Base-by-base conservation (phyloP, 164 flowering plant genomes). In the Warburgia ugandensis region DNA sequence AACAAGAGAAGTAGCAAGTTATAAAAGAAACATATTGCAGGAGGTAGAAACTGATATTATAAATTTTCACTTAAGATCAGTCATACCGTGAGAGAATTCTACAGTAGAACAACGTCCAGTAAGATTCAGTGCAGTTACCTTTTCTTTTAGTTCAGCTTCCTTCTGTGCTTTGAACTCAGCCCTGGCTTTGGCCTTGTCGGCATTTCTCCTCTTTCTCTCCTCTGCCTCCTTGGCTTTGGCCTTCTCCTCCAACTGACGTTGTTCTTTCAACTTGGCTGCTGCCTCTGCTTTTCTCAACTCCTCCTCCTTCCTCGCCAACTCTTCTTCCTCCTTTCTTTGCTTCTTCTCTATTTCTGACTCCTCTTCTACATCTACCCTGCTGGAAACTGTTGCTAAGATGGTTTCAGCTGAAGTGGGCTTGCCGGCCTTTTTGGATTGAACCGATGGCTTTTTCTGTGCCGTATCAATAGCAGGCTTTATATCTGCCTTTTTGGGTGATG, bases 71-170 rank as follows among this genome's bases (percentile, higher is more conserved):
- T n/a, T n/a, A n/a, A n/a, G n/a, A n/a, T n/a, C n/a, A n/a, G n/a
- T n/a, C n/a, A n/a, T n/a, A n/a, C n/a, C n/a, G n/a, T n/a, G n/a
- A n/a, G n/a, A n/a, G n/a, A n/a, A n/a, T n/a, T n/a, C n/a, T n/a
- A n/a, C n/a, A n/a, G n/a, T n/a, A n/a, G n/a, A n/a, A n/a, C n/a
- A n/a, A n/a, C n/a, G n/a, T n/a, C n/a, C n/a, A n/a, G n/a, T n/a
- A n/a, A n/a, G n/a, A n/a, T n/a, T n/a, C n/a, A n/a, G n/a, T n/a
- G n/a, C n/a, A 46, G 20, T 45, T 68, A 83, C 97, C 92, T 79
- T 86, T 69, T 84, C 85, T 69, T 69, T 84, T 63, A 69, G 69
- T 53, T 86, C 97, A 14, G 92, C 91, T 74, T 84, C 94, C 74
- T 74, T 90, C 61, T 69, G 75, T 26, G 89, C 83, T 61, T 67